These are phyloP conservation scores for Globisporangium lucens DNA, from an alignment of 352 stramenopile genomes.

Conservation along the genomic window DNA sequence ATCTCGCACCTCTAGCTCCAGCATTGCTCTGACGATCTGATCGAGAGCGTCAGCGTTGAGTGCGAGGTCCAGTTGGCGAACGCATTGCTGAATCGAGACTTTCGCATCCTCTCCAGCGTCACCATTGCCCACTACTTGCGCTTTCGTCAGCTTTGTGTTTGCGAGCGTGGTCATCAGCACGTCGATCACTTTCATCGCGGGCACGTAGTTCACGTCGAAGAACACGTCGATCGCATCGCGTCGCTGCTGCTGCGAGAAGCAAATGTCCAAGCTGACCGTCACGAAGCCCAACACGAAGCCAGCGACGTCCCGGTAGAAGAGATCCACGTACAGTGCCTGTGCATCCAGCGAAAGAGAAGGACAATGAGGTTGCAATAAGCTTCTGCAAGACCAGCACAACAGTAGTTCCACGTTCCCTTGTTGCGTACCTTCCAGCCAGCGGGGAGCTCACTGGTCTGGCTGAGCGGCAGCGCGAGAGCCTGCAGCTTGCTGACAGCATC, in stretches of 20 bases:
- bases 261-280: constrained; percentile 41
- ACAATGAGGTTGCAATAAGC: neutral
- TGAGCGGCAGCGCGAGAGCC: constrained; percentile 38
- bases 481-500: constrained; percentile 27
- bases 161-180: constrained; percentile 37
- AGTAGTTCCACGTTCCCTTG: neutral
- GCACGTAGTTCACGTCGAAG: constrained; percentile 39
- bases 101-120: constrained; percentile 26
- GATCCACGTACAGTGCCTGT: constrained; percentile 48
- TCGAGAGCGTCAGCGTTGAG: constrained; percentile 27
- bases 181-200: constrained; percentile 30
- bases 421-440: constrained; percentile 43
- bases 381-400: neutral
- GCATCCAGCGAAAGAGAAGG: neutral
- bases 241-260: constrained; percentile 45
- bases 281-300: constrained; percentile 57
- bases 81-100: constrained; percentile 39
- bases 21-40: constrained; percentile 32
- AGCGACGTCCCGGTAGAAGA: constrained; percentile 55
- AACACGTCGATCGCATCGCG: constrained; percentile 51
- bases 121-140: neutral
- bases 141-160: constrained; percentile 9
- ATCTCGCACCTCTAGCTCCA: constrained; percentile 28
- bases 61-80: constrained; percentile 39
- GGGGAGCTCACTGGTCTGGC: constrained; percentile 25